These are phyloP conservation scores for Ceratobasidium sp. DNA, from an alignment of 1,284 basidiomycete species.

Conservation along the genomic window DNA sequence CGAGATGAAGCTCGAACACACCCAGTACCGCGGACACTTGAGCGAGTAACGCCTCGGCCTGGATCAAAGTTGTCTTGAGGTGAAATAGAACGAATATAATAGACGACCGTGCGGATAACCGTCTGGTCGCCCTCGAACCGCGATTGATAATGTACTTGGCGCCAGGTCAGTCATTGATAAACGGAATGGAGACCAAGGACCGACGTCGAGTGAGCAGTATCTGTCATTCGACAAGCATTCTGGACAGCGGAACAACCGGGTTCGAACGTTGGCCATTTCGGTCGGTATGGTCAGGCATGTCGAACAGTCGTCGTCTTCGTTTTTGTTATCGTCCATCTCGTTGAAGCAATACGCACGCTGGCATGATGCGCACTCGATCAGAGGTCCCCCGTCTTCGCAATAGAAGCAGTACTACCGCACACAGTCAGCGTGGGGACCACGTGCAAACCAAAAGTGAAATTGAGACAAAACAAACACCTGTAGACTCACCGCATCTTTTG, in stretches of 20 bases:
- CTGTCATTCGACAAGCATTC: constrained; percentile 5
- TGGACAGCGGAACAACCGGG: not conserved
- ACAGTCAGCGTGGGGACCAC: too few species aligned
- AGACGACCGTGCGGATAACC: not conserved
- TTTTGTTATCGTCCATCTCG: not conserved
- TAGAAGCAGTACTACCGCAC: constrained; percentile 9
- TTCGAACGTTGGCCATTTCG: not conserved
- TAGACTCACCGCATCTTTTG: too few species aligned
- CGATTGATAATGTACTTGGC: constrained; percentile 22
- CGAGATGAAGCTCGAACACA: not conserved
- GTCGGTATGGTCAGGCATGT: not conserved
- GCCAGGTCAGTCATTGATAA: not conserved
- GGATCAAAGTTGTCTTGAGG: not conserved
- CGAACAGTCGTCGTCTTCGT: not conserved
- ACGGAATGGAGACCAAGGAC: too few species aligned
- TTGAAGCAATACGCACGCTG: constrained; percentile 4
- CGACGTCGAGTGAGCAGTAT: not conserved
- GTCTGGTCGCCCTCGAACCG: not conserved
- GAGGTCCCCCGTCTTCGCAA: constrained; percentile 6
- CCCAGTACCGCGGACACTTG: not conserved
- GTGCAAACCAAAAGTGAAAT: too few species aligned
- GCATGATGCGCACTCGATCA: not conserved
- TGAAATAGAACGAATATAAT: constrained; percentile 5
- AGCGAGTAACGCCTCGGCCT: not conserved
- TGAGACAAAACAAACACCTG: too few species aligned